Evolutionary conservation across 73 alveolate species (phyloP).

Genomic region (Paramecium sonneborni): DNA sequence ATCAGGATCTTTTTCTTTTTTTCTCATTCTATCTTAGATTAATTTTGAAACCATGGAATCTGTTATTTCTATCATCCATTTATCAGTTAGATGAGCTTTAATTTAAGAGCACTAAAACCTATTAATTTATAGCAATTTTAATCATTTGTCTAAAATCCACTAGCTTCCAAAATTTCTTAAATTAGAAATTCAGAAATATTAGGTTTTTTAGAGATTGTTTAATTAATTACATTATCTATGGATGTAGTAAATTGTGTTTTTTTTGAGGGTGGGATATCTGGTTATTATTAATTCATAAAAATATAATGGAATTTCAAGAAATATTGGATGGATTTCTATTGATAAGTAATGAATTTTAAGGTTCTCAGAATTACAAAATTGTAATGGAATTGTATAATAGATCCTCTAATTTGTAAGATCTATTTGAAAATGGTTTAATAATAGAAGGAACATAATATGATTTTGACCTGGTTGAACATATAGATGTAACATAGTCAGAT

Average conservation of each 20-base stretch:
- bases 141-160: constrained; percentile 28
- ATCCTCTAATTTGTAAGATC: not conserved
- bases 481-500: not conserved
- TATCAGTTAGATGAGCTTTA: constrained; percentile 30
- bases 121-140: constrained; percentile 29
- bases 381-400: not conserved
- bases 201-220: not conserved
- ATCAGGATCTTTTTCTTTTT: constrained; percentile 17
- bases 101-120: not conserved
- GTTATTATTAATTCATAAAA: not conserved
- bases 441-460: not conserved
- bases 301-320: constrained; percentile 1
- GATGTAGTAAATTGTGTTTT: not conserved
- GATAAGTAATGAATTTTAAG: not conserved
- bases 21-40: not conserved
- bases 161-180: constrained; percentile 3
- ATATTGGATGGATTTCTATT: not conserved
- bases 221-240: not conserved
- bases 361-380: not conserved
- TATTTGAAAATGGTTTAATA: not conserved
- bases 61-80: constrained; percentile 35
- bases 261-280: not conserved
- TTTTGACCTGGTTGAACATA: not conserved
- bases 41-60: not conserved
- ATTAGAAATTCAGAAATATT: constrained; percentile 6